phyloP scores from a whole-genome alignment of 1,284 basidiomycete genomes.

The Wolfiporia cocos region DNA sequence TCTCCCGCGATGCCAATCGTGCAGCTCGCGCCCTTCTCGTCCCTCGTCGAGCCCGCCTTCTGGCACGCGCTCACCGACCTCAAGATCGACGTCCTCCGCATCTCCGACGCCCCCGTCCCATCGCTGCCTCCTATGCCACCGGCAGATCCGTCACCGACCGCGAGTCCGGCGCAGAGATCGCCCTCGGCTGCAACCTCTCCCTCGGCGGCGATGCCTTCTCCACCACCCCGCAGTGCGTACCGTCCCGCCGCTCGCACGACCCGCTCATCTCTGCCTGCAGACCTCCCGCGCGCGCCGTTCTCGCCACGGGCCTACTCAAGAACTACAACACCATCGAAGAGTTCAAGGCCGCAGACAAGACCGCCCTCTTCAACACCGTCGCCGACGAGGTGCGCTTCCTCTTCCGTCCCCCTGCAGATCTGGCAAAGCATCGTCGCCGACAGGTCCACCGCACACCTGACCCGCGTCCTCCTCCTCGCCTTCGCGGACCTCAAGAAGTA shows the following conservation, averaged over 20 bases:
- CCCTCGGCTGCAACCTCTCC: constrained; percentile 53
- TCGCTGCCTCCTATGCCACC: constrained; percentile 65
- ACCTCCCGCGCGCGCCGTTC: constrained; percentile 34
- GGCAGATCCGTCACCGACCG: constrained; percentile 74
- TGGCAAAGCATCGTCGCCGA: constrained; percentile 54
- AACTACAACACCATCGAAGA: constrained; percentile 97
- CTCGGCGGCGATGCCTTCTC: constrained; percentile 58
- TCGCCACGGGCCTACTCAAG: constrained; percentile 67
- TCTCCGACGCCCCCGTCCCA: constrained; percentile 70
- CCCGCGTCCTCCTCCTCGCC: constrained; percentile 83
- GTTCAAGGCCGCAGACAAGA: constrained; percentile 89
- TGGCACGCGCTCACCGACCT: constrained; percentile 88
- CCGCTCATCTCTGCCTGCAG: too few relatives aligned
- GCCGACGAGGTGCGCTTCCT: constrained; percentile 46
- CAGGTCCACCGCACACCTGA: constrained; percentile 51
- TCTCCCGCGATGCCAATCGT: constrained; percentile 52
- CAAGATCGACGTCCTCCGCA: constrained; percentile 88
- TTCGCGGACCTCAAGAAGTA: constrained; percentile 98
- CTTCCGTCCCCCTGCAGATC: constrained; percentile 39
- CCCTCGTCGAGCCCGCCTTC: constrained; percentile 85
- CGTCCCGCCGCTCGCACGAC: too few relatives aligned
- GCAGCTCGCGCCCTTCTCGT: constrained; percentile 85
- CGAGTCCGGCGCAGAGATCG: constrained; percentile 60
- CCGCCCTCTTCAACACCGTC: constrained; percentile 69
- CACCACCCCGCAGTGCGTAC: constrained; percentile 27